Base-by-base conservation (phyloP, 805 yeast genomes). In the Wickerhamiella vanderwaltii region DNA sequence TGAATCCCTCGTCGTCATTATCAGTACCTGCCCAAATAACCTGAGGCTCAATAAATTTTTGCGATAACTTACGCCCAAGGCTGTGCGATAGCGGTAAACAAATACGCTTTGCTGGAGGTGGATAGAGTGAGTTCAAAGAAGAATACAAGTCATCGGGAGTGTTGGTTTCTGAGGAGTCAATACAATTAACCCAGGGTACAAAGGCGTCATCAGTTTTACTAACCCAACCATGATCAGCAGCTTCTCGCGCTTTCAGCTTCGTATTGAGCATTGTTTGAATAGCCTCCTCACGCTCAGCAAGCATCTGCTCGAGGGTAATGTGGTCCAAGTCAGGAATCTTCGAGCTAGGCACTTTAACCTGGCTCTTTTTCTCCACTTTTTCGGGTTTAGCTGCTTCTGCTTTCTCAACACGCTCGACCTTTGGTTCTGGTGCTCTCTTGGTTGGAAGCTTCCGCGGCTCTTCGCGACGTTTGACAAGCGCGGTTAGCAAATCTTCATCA, bases 311-410 rank as follows among this genome's bases (percentile, higher is more conserved):
- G 9, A 86, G 87, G 5, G 94, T 83, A 18, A 81, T 78, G 46
- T 88, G 66, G 35, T 85, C 94, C 70, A 87, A 71, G 60, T 88
- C 96, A 12, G 97, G 96, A 48, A 88, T 82, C 60, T 85, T 83
- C 1, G 95, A 81, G 29, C 91, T 79, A 2, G 95, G 94, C 51
- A 85, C 93, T 63, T 86, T 82, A 18, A 93, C 86, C 55, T 83
- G 55, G 15, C 44, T 50, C 38, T 33, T 22, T n/a, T 29, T 29
- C 16, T 38, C 41, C 16, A 11, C 23, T 9, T 30, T 29, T 9
- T 20, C 30, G 4, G 67, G 56, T 3, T 46, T 43, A 13, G 46
- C 43, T 35, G 46, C 44, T 29, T 46, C 53, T 48, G 39, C 31
- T 19, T 48, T 40, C 28, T 46, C 46, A 41, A 43, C 39, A 25